Evolutionary conservation across 202 grass and related monocot genomes (phyloP).

Genomic region (Digitaria exilis): DNA sequence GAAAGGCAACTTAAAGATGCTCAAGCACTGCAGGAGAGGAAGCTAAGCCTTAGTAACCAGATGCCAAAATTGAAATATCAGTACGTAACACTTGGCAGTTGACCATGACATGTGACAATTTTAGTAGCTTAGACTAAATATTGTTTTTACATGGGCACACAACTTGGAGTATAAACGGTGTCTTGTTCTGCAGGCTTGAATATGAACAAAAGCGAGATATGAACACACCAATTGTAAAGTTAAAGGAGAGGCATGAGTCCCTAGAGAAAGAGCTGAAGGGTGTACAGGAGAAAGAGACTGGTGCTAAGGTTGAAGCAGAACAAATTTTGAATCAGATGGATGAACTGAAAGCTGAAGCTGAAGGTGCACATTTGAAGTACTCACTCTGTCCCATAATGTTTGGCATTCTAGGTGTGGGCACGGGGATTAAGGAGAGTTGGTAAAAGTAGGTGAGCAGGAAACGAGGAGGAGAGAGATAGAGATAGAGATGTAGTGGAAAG

Average conservation of each 20-base stretch:
- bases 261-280: slow-evolving; percentile 82
- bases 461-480: too few species aligned
- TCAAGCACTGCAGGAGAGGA: slow-evolving; percentile 85
- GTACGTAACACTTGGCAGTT: too few species aligned
- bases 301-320: slow-evolving; percentile 64
- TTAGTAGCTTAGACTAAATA: slow-evolving; percentile 15
- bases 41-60: slow-evolving; percentile 80
- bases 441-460: too few species aligned
- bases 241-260: slow-evolving; percentile 60
- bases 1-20: slow-evolving; percentile 88
- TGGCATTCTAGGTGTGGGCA: too few species aligned
- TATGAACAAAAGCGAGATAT: slow-evolving; percentile 97
- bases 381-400: too few species aligned
- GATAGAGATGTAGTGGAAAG: too few species aligned
- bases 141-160: slow-evolving; percentile 19
- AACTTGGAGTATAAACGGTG: neutral
- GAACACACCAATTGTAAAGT: slow-evolving; percentile 73
- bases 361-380: slow-evolving; percentile 62
- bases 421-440: too few species aligned
- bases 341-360: slow-evolving; percentile 74
- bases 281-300: slow-evolving; percentile 72
- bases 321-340: slow-evolving; percentile 82
- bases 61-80: slow-evolving; percentile 99
- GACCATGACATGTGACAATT: slow-evolving; percentile 19
- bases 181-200: slow-evolving; percentile 70